phyloP scores from a whole-genome alignment of 495 filamentous ascomycete genomes.

The Cercophora sp. region DNA sequence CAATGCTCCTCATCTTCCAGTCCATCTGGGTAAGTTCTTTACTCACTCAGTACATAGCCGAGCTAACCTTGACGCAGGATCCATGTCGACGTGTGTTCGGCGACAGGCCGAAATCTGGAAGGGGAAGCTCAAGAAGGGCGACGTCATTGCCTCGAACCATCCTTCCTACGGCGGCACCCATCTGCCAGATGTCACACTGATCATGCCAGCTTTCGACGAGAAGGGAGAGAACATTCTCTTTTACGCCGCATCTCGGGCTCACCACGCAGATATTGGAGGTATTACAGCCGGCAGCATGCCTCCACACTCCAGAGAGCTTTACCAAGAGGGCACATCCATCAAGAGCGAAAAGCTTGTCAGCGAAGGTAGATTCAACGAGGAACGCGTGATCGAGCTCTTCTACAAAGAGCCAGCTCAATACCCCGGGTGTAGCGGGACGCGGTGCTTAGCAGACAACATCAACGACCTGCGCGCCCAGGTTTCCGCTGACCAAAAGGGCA shows the following conservation, averaged over 20 bases:
- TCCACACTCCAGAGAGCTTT: constrained; percentile 87
- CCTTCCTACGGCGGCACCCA: constrained; percentile 82
- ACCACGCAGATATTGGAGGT: constrained; percentile 96
- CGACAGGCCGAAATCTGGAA: constrained; percentile 93
- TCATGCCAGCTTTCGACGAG: constrained; percentile 82
- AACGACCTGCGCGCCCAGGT: constrained; percentile 96
- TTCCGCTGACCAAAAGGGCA: constrained; percentile 93
- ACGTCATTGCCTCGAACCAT: constrained; percentile 94
- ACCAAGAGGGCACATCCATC: constrained; percentile 91
- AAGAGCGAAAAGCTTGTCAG: constrained; percentile 92
- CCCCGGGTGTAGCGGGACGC: constrained; percentile 81
- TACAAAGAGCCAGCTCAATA: constrained; percentile 79
- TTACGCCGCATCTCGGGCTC: constrained; percentile 91
- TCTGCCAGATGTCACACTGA: constrained; percentile 87
- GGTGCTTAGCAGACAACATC: constrained; percentile 89
- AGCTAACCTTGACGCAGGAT: constrained; percentile 16
- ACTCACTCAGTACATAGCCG: no score
- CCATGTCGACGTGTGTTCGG: constrained; percentile 91
- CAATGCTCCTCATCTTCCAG: constrained; percentile 91
- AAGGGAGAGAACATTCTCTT: constrained; percentile 85
- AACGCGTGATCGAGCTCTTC: constrained; percentile 77
- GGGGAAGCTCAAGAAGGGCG: constrained; percentile 81
- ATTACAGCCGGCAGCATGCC: constrained; percentile 97
- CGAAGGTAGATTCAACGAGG: constrained; percentile 84
- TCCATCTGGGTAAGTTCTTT: constrained; percentile 64